A percentile compares a stretch with the other conserved stretches of the same genome.
These are phyloP conservation scores for Gastrodia elata DNA, from an alignment of 106 monocot genomes.

Conservation along the genomic window DNA sequence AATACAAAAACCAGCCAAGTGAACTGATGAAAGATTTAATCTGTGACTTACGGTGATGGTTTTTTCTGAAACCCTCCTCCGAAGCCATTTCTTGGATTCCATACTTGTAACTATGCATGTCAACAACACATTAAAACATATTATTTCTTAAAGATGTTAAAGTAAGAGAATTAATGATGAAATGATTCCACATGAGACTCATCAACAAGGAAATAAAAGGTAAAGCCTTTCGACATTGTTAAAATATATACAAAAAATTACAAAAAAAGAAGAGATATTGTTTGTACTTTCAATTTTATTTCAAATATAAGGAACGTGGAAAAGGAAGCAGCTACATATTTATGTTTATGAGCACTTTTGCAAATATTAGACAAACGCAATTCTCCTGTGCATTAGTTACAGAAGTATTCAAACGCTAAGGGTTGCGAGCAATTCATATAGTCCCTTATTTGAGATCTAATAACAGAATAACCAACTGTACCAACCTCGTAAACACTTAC, in stretches of 20 bases:
- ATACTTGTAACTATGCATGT: constrained; percentile 12
- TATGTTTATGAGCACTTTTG: neutral
- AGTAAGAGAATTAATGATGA: neutral
- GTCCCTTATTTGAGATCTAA: neutral
- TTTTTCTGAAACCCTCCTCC: constrained; percentile 46
- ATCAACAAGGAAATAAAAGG: neutral
- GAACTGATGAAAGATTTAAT: constrained; percentile 4
- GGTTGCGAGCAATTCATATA: neutral
- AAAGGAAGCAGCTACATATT: neutral
- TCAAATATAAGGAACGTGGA: neutral
- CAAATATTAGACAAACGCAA: neutral
- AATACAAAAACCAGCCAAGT: neutral
- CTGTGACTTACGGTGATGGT: constrained; percentile 9
- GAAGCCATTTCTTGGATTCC: constrained; percentile 50
- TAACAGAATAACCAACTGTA: too few relatives aligned
- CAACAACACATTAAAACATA: neutral
- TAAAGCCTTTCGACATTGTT: neutral
- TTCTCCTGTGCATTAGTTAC: neutral
- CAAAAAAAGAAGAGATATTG: neutral
- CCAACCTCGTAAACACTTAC: too few relatives aligned
- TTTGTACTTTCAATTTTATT: neutral
- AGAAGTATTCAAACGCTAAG: neutral
- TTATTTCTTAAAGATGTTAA: neutral
- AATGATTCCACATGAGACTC: neutral
- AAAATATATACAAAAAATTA: neutral